Percentiles rank a stretch among this genome's conserved stretches.
These are phyloP conservation scores for cucumber (Cucumis sativus) DNA, from an alignment of 306 rosid genomes.

Conservation along the genomic window DNA sequence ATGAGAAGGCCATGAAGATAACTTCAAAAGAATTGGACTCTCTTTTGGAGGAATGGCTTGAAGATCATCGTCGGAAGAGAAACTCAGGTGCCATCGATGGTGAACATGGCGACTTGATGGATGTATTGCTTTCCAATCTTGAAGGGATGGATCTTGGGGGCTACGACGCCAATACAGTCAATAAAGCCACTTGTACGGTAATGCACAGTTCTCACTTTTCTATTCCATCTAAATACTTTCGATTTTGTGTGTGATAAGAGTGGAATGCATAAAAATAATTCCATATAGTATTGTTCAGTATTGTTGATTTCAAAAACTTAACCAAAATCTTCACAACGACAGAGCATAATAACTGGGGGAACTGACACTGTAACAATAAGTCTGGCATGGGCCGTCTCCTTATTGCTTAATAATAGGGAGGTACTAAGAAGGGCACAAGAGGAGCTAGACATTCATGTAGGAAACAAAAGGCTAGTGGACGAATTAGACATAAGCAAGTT, in stretches of 20 bases:
- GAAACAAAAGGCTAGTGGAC: slow-evolving; percentile 27
- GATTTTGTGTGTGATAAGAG: too few species aligned
- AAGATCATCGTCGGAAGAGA: slow-evolving; percentile 22
- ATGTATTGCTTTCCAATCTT: slow-evolving; percentile 15
- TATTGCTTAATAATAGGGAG: slow-evolving; percentile 21
- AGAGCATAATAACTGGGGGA: slow-evolving; percentile 27
- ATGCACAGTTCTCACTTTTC: background rate
- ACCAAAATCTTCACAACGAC: background rate
- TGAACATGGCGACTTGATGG: slow-evolving; percentile 26
- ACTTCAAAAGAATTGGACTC: slow-evolving; percentile 18
- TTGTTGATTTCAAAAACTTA: background rate
- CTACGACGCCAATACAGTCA: slow-evolving; percentile 30
- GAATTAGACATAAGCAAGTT: slow-evolving; percentile 35
- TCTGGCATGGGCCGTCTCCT: slow-evolving; percentile 24
- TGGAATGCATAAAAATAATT: too few species aligned
- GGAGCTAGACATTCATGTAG: slow-evolving; percentile 42
- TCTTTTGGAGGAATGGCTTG: slow-evolving; percentile 20
- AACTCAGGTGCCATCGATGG: background rate
- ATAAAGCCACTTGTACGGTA: slow-evolving; percentile 39
- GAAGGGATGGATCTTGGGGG: slow-evolving; percentile 16
- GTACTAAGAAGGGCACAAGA: slow-evolving; percentile 21
- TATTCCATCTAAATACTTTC: background rate
- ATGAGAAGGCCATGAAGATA: slow-evolving; percentile 23
- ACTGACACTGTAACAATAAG: slow-evolving; percentile 36
- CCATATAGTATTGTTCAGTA: too few species aligned